These are phyloP conservation scores for Selaginella moellendorffii DNA, from an alignment of 75 land plant genomes.

Conservation along the genomic window DNA sequence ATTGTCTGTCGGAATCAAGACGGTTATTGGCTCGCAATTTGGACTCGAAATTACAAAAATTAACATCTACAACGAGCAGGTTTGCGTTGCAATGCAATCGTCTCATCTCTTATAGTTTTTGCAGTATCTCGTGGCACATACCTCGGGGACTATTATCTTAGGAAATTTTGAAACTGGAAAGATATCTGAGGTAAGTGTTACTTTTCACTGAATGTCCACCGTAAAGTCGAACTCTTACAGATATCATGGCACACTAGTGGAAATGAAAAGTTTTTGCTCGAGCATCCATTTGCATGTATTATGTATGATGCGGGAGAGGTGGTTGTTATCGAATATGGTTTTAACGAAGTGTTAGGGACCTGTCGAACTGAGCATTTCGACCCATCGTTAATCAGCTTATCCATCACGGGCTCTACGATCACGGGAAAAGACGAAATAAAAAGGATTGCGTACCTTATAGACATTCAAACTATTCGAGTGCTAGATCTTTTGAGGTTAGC, in stretches of 20 bases:
- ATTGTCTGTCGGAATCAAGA: constrained; percentile 12
- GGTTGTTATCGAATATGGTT: constrained; percentile 26
- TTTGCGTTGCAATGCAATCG: not conserved
- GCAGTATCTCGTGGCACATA: constrained; percentile 33
- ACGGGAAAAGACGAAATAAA: constrained; percentile 14
- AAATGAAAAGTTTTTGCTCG: constrained; percentile 23
- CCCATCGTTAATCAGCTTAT: constrained; percentile 22
- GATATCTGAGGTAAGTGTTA: constrained; percentile 25
- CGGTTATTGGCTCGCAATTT: constrained; percentile 17
- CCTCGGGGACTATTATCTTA: constrained; percentile 22
- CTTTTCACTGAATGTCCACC: not conserved
- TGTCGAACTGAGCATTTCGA: constrained; percentile 27
- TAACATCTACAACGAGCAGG: constrained; percentile 30
- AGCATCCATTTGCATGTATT: constrained; percentile 19
- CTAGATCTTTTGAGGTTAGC: constrained; percentile 27
- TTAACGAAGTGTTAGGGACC: constrained; percentile 25
- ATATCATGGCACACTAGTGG: constrained; percentile 24
- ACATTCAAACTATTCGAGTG: constrained; percentile 23
- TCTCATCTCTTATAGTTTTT: not conserved
- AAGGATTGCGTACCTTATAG: constrained; percentile 27
- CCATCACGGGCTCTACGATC: constrained; percentile 12
- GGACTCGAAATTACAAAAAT: constrained; percentile 24
- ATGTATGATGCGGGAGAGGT: constrained; percentile 30
- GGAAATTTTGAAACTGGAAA: constrained; percentile 30
- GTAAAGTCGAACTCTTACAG: too few relatives aligned